Conservation (phyloP, 2,329 filamentous ascomycete genomes). For the Aspergillus fumigatus region DNA sequence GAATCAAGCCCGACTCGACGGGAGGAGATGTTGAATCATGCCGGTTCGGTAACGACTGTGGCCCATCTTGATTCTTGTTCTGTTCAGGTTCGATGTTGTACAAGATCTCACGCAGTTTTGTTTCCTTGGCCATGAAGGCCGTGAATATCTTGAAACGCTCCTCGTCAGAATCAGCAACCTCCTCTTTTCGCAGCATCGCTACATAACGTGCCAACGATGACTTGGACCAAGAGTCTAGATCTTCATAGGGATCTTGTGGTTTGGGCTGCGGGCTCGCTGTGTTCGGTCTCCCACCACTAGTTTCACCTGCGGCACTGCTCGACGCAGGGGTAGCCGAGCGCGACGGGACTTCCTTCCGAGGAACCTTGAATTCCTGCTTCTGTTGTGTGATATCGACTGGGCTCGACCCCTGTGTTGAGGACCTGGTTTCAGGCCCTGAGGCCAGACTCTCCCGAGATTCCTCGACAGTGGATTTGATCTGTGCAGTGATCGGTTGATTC, state of each 20-base stretch:
- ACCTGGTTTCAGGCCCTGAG: conserved; percentile 6
- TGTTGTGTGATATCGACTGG: conserved; percentile 11
- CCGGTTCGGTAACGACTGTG: conserved; percentile 8
- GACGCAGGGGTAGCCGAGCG: neutral
- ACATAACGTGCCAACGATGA: conserved; percentile 53
- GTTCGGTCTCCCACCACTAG: conserved; percentile 2
- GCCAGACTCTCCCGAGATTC: conserved; percentile 6
- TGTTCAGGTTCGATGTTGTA: conserved; percentile 46
- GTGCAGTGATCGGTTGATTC: conserved; percentile 32
- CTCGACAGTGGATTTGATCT: conserved; percentile 11
- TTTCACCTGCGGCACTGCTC: conserved; percentile 1
- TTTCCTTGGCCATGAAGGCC: conserved; percentile 46
- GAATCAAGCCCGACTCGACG: conserved; percentile 31
- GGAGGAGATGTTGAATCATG: conserved; percentile 8
- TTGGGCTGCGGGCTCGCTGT: conserved; percentile 12
- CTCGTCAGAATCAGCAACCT: conserved; percentile 43
- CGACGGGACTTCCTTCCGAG: conserved; percentile 1
- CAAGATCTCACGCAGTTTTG: conserved; percentile 44
- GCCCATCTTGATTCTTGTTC: conserved; percentile 15
- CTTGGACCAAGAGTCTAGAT: conserved; percentile 55
- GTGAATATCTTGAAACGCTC: conserved; percentile 53
- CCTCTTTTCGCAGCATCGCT: conserved; percentile 51
- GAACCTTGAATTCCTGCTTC: conserved; percentile 4
- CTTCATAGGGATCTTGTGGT: conserved; percentile 44
- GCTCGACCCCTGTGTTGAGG: conserved; percentile 10